Evolutionary conservation across 441 rosid species (phyloP).

Genomic region (Corymbia citriodora): DNA sequence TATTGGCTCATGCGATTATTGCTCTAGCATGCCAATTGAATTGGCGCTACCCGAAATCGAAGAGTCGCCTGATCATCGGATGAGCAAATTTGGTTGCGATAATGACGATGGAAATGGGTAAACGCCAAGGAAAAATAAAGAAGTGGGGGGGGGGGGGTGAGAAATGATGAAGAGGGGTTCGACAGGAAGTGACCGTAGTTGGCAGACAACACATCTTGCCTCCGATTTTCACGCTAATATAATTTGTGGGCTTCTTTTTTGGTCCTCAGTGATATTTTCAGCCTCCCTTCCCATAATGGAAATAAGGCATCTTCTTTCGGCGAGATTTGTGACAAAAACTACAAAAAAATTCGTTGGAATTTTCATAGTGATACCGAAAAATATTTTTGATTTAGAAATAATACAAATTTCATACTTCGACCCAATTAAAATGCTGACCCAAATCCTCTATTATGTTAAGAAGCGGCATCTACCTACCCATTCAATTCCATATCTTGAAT

Average conservation of each 20-base stretch:
- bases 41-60: neutral
- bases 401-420: rapidly evolving
- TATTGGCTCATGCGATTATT: neutral
- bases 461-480: neutral
- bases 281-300: neutral
- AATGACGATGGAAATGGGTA: neutral
- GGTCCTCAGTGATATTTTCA: neutral
- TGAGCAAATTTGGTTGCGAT: neutral
- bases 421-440: neutral
- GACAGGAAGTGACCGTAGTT: neutral
- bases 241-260: neutral
- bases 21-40: neutral
- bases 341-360: too few species aligned
- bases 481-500: too few species aligned
- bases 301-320: neutral
- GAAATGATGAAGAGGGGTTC: neutral
- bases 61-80: neutral
- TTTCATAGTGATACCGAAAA: neutral
- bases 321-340: neutral
- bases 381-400: rapidly evolving
- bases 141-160: too few species aligned
- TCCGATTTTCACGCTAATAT: neutral
- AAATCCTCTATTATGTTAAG: neutral
- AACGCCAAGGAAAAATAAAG: neutral
- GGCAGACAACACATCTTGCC: neutral